Evolutionary conservation across 345 rosid genomes (phyloP), one percentile per base, ranked within the genome.

Genomic region (Bruguiera parviflora): DNA sequence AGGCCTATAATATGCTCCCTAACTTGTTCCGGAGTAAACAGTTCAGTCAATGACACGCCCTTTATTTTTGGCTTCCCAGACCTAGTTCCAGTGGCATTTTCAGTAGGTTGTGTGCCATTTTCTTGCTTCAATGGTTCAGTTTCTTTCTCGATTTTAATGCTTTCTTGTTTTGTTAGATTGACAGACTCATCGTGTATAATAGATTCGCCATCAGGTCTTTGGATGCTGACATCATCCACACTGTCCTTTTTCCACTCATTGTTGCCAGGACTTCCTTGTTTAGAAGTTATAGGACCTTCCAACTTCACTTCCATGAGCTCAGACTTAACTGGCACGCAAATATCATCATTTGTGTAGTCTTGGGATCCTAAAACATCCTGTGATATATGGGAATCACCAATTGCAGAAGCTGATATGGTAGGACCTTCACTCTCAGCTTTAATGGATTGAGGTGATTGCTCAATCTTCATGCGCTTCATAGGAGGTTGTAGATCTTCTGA

Each of bases 1-100:
- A 96, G 96, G 56, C 99, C 98, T 24, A n/a, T 72, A 56, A 96
- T 96, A 83, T 96, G 99, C 81, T 84, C 92, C 69, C 88, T 87
- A 51, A 96, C 92, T 88, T 96, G 98, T 75, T 96, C 98, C 8
- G 99, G 99, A 53, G 99, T 92, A 77, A 96, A 96, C 68, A 96
- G 79, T 76, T 96, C 99, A 37, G 89, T 96, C 84, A 92, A 71
- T 59, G 99, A 96, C 32, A 96, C 98, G 60, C 98, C 99, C 73
- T 92, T 90, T 78, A 96, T 89, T 73, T 86, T 92, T 67, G 99
- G 94, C 83, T 96, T 96, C 71, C 91, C 97, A 69, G 98, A 87
- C 84, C 86, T 90, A 21, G 89, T 80, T 61, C 79, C 84, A 61
- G 68, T 61, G 22, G 75, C 76, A 75, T 24, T 82, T 66, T 87